Base-by-base conservation (phyloP, 176 grass and related monocot species). In the Saccharum spontaneum region DNA sequence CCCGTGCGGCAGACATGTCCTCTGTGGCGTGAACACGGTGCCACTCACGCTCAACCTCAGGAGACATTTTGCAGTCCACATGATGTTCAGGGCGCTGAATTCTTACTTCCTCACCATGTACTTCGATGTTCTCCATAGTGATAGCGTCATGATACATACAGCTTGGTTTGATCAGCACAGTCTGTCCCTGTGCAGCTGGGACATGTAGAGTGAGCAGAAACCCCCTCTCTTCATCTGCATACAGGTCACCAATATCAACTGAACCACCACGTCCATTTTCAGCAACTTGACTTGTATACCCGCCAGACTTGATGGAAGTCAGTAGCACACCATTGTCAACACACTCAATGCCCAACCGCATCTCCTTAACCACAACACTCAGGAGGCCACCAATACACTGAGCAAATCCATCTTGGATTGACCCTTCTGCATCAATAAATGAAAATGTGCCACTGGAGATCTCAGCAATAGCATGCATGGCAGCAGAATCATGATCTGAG, bases 381-480 rank as follows among this genome's bases (percentile, higher is more conserved):
- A 98, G 85, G 64, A 98, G 93, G 16, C 96, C 96, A 45, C 96
- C 96, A 30, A 98, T 95, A 82, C 96, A 98, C 73, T 94, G 96
- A 48, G 96, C 96, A 89, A 95, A 98, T 38, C 83, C 93, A 62
- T 98, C 90, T 77, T 95, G 96, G 41, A 98, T 93, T 9, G 90
- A 87, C 20, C 73, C 87, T 79, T 94, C 91, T 0, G 85, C 82
- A 48, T 98, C 93, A 10, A 98, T 95, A 76, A 90, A 98, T 17
- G 96, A 98, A 65, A 98, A 98, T 4, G 96, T 98, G 17, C 96
- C 93, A 23, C 81, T 69, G 48, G 89, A 94, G 26, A 68, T 79
- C 74, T 95, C 80, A 1, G 96, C 78, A 22, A 98, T 95, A 28
- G 83, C 71, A 77, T 98, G 96, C 96, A 98, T 90, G 9, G 87